phyloP scores from a whole-genome alignment of 228 moss, liverwort and hornwort genomes.

The Sphagnum magellanicum region DNA sequence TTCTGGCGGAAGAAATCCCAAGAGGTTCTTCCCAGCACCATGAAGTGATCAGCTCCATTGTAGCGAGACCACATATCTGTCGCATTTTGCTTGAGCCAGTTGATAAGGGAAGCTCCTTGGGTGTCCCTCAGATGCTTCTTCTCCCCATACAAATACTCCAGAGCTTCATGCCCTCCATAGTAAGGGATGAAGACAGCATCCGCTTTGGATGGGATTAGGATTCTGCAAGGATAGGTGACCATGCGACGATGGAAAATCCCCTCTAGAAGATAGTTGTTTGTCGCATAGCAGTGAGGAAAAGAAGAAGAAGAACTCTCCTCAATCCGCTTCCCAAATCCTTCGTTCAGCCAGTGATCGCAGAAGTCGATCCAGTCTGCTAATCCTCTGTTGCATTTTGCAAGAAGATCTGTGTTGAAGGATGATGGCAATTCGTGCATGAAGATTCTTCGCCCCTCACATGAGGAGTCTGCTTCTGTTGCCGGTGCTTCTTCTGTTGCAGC shows the following conservation, averaged over 20 bases:
- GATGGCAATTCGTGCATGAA: slow-evolving; percentile 66
- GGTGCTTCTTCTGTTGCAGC: too few species aligned
- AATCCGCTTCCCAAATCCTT: slow-evolving; percentile 22
- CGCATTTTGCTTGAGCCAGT: slow-evolving; percentile 54
- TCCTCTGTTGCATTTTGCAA: slow-evolving; percentile 33
- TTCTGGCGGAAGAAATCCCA: slow-evolving; percentile 60
- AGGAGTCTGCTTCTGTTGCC: not conserved
- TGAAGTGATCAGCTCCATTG: slow-evolving; percentile 68
- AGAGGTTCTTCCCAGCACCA: slow-evolving; percentile 67
- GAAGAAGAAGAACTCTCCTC: slow-evolving; percentile 8
- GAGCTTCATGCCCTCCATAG: slow-evolving; percentile 48
- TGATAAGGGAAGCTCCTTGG: slow-evolving; percentile 46
- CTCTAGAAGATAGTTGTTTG: slow-evolving; percentile 71
- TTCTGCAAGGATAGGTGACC: slow-evolving; percentile 48
- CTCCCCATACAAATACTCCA: slow-evolving; percentile 45
- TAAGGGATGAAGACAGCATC: slow-evolving; percentile 73
- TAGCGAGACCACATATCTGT: slow-evolving; percentile 48
- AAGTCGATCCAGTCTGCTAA: slow-evolving; percentile 53
- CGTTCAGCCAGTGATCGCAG: slow-evolving; percentile 42
- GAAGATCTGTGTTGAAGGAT: slow-evolving; percentile 38
- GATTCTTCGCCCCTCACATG: slow-evolving; percentile 26
- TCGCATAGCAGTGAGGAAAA: slow-evolving; percentile 37
- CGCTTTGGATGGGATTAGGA: slow-evolving; percentile 23
- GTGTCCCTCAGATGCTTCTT: slow-evolving; percentile 3
- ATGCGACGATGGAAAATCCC: slow-evolving; percentile 55